Evolutionary conservation across 306 rosid genomes (phyloP), one percentile per base, ranked within the genome.

Genomic region (Prunus fruticosa): DNA sequence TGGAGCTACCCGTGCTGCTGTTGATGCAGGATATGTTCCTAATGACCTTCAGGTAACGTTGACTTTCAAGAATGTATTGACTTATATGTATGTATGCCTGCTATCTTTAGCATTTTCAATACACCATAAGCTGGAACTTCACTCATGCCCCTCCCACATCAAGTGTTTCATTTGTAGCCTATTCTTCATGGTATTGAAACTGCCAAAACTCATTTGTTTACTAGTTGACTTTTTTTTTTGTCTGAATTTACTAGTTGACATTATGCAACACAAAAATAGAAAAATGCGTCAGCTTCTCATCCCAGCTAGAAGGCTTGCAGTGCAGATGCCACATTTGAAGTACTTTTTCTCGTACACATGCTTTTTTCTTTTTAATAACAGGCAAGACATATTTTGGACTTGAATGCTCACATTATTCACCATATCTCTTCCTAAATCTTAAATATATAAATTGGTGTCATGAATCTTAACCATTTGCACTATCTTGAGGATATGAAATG

Each of bases 1-100:
- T 84, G 98, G 98, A 43, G 98, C 98, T 52, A 91, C 96, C 41
- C 95, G 96, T 52, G 98, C 98, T 72, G 98, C 98, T 77, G 98
- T 94, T 80, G 98, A 94, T 84, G 96, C 95, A 2, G 98, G 95
- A 73, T 94, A 84, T 85, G 98, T 94, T 83, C 89, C 95, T 25
- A 94, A 94, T 80, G 98, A 94, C 45, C 86, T 94, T 78, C 98
- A 94, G 98, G 98, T 91, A 64, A 84, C 67, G 69, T 70, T 66
- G 65, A 71, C 1, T 3, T 4, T 53, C 16, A 52, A 71, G 19
- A 7, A 52, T 54, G n/a, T 19, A 34, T 56, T 3, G 16, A 14
- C 16, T 72, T 72, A 15, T 13, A 54, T 13, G 18, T 11, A 51
- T 16, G 66, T 32, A 53, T 43, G 34, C 69, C 22, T 49, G 43